Evolutionary conservation across 2,329 filamentous ascomycete genomes (phyloP), one percentile per base, ranked within the genome.

Genomic region (Pseudocercospora eumusae): DNA sequence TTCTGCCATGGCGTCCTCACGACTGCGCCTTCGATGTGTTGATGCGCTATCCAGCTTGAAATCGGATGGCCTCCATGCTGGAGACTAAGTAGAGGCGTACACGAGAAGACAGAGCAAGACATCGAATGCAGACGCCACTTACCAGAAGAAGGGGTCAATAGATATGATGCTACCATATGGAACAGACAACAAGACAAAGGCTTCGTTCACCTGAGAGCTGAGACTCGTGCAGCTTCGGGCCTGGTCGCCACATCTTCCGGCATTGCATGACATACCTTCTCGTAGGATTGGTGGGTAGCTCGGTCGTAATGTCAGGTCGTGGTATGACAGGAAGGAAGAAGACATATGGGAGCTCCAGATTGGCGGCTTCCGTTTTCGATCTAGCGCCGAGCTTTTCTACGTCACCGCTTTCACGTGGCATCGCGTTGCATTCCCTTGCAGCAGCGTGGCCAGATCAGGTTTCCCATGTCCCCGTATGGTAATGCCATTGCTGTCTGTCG

Each of bases 1-100:
- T 3, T 52, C 47, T 52, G 47, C 47, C 47, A 52, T 52, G 23
- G 47, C 47, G 47, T 52, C 23, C 47, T 52, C 47, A 31, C 47
- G 47, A 25, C 47, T 52, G 21, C 47, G 47, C 23, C 47, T 52
- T 21, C 47, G 47, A 52, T 31, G 11, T 25, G 23, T 52, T 25
- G 47, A 52, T 52, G 47, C 10, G 15, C 47, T 28, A 52, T 28
- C 25, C 47, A 52, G 47, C 15, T 52, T 52, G 21, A 27, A 8
- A 10, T 25, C 13, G 25, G 47, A 28, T 52, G 15, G 21, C 6
- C 21, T 52, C 23, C 47, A 47, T 47, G 44, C 18, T 25, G 44
- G 4, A 47, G 36, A 40, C 5, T 9, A 3, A 25, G 20, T 21
- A 4, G 18, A 25, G 8, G 20, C 44, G 18, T 2, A 47, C 4